phyloP scores from a whole-genome alignment of 768 basidiomycete species.

The Collybia sp. region DNA sequence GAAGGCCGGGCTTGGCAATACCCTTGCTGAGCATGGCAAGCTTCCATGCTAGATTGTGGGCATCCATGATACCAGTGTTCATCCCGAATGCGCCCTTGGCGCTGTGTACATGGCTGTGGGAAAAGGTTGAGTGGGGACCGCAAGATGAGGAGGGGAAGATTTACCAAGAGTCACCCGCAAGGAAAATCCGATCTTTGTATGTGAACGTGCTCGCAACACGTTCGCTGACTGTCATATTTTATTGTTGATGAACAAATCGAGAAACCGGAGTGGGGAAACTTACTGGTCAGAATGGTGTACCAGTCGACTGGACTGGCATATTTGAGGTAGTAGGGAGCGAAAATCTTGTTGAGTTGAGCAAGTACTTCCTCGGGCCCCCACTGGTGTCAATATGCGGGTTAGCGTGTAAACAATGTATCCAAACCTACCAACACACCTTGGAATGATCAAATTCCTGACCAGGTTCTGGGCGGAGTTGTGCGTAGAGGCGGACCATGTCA shows the following conservation, averaged over 20 bases:
- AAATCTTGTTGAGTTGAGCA: conserved; percentile 6
- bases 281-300: conserved; percentile 3
- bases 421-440: neutral
- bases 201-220: conserved; percentile 30
- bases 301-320: conserved; percentile 5
- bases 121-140: neutral
- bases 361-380: conserved; percentile 6
- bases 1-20: conserved; percentile 16
- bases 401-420: neutral
- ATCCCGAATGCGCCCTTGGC: conserved; percentile 11
- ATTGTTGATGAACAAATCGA: too few relatives aligned
- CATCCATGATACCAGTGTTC: conserved; percentile 26
- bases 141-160: neutral
- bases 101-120: conserved; percentile 4
- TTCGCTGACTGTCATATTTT: conserved; percentile 24
- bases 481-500: conserved; percentile 40
- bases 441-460: conserved; percentile 3
- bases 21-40: conserved; percentile 21
- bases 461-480: conserved; percentile 27
- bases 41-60: conserved; percentile 30
- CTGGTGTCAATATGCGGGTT: neutral
- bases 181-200: conserved; percentile 28
- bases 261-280: neutral
- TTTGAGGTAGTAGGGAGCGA: conserved; percentile 3
- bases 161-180: conserved; percentile 32